These are phyloP conservation scores for Xylaria sp. DNA, from an alignment of 2,329 filamentous ascomycete species.

Conservation along the genomic window DNA sequence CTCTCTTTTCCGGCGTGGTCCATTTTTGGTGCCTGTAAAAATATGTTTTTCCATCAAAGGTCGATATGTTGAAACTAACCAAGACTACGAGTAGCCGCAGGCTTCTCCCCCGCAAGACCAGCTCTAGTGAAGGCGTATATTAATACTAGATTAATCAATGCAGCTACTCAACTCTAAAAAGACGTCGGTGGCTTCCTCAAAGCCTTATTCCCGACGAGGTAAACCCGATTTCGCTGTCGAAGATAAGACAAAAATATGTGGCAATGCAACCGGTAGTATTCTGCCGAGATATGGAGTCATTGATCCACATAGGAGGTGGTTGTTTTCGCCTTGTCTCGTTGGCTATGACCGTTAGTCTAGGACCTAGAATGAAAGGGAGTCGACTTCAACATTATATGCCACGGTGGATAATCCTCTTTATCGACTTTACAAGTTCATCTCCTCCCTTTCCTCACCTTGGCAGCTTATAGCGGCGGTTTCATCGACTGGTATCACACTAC, in stretches of 20 bases:
- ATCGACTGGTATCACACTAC: background rate
- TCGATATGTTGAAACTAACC: background rate
- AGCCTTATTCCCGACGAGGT: background rate
- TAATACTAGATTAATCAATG: background rate
- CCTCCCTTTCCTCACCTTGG: background rate
- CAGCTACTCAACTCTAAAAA: background rate
- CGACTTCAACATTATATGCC: background rate
- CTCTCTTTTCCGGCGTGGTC: background rate
- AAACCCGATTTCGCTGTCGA: slow-evolving; percentile 27
- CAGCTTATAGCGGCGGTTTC: background rate
- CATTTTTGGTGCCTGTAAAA: slow-evolving; percentile 5
- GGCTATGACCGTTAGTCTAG: slow-evolving; percentile 2
- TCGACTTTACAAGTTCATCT: background rate
- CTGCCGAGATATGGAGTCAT: background rate
- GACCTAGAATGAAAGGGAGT: slow-evolving; percentile 1
- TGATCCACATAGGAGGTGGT: background rate
- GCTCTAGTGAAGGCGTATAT: background rate
- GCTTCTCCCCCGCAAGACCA: background rate
- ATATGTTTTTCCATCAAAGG: background rate
- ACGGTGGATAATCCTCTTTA: background rate
- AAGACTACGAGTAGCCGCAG: background rate
- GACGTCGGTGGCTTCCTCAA: background rate
- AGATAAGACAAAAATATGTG: slow-evolving; percentile 4
- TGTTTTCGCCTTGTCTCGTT: slow-evolving; percentile 9
- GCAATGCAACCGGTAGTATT: background rate